phyloP scores from a whole-genome alignment of 495 filamentous ascomycete genomes.

The Annulohypoxylon moriforme region DNA sequence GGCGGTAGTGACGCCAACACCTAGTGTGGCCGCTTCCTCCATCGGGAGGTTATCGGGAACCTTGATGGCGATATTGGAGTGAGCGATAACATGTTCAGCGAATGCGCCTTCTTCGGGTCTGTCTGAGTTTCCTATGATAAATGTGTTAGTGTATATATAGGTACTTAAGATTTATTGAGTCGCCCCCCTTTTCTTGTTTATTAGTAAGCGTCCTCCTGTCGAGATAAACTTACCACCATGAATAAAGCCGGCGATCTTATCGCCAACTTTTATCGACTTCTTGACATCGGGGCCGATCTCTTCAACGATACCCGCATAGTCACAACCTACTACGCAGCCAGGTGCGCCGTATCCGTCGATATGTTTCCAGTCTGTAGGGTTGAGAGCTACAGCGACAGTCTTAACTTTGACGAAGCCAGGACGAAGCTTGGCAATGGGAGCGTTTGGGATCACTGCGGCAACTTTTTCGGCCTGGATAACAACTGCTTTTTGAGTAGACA shows the following conservation, averaged over 20 bases:
- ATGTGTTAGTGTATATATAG: neutral
- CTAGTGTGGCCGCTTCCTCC: constrained; percentile 51
- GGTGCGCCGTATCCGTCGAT: constrained; percentile 44
- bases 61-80: constrained; percentile 24
- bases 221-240: constrained; percentile 30
- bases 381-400: constrained; percentile 57
- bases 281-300: constrained; percentile 46
- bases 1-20: constrained; percentile 51
- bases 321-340: constrained; percentile 45
- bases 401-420: constrained; percentile 21
- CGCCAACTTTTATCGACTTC: constrained; percentile 40
- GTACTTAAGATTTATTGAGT: neutral
- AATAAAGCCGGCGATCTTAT: constrained; percentile 51
- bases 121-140: neutral
- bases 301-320: constrained; percentile 51
- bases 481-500: constrained; percentile 20
- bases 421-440: constrained; percentile 12
- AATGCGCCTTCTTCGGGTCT: constrained; percentile 48
- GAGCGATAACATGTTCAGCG: constrained; percentile 48
- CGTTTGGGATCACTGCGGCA: neutral
- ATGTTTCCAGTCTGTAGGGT: constrained; percentile 69
- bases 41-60: constrained; percentile 41
- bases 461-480: neutral
- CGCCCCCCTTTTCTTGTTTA: neutral
- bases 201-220: neutral